Percentiles rank a stretch among this genome's conserved stretches.
phyloP scores from a whole-genome alignment of 179 eudicot genomes.

The Beta lomatogona region DNA sequence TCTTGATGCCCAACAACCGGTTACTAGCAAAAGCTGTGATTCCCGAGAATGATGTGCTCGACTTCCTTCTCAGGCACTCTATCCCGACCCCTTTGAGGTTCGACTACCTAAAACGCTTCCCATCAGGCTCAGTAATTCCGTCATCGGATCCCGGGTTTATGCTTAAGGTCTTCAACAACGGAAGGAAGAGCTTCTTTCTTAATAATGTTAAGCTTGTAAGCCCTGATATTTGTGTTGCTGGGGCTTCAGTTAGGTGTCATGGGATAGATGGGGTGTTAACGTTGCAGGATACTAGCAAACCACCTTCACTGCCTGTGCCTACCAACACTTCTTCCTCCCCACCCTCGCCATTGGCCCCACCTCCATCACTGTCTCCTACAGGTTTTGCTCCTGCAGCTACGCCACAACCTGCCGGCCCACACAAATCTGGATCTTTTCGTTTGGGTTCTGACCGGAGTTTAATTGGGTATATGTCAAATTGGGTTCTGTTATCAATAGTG shows the following conservation, averaged over 20 bases:
- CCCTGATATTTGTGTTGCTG: conserved; percentile 60
- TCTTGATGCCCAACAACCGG: conserved; percentile 72
- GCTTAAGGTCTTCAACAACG: conserved; percentile 57
- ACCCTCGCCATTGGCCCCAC: conserved; percentile 22
- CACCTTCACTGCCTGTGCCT: conserved; percentile 24
- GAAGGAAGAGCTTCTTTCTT: conserved; percentile 54
- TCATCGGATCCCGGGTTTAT: conserved; percentile 42
- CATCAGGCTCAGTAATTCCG: conserved; percentile 64
- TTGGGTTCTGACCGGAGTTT: not conserved
- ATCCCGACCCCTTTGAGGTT: conserved; percentile 63
- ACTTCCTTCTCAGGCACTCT: conserved; percentile 59
- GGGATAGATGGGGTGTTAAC: conserved; percentile 60
- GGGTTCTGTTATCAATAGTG: conserved; percentile 15
- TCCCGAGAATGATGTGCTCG: conserved; percentile 38
- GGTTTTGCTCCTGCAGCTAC: conserved; percentile 36
- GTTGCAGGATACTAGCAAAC: conserved; percentile 16
- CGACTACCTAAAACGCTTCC: conserved; percentile 53
- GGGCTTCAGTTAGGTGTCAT: conserved; percentile 62
- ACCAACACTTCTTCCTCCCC: conserved; percentile 15
- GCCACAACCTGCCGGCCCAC: conserved; percentile 31
- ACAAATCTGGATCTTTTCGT: conserved; percentile 26
- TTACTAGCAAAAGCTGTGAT: conserved; percentile 45
- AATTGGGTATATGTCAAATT: not conserved
- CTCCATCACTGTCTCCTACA: conserved; percentile 27
- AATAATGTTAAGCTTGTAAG: conserved; percentile 51